Base-by-base conservation (phyloP, 1,284 basidiomycete species). In the Boletus albobrunnescens region DNA sequence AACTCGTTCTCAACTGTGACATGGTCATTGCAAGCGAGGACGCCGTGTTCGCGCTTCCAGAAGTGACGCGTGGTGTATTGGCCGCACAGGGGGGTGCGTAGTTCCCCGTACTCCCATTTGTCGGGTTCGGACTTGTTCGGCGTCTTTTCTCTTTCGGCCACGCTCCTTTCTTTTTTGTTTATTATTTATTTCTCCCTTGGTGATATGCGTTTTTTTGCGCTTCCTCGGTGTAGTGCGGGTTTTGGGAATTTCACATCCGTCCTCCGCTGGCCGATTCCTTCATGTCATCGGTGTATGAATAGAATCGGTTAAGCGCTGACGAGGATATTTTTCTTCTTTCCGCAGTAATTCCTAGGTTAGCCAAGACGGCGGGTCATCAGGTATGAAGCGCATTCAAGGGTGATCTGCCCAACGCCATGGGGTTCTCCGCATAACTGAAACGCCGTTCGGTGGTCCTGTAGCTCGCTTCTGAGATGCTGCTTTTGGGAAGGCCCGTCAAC, bases 1-100 rank as follows among this genome's bases (percentile, higher is more conserved):
- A 94, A 62, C 78, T 91, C 41, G 55, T 90, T 1, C 63, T 92
- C 9, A 93, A 93, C 54, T 91, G 87, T 55, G 91, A 94, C 61
- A 63, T 93, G 22, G 87, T 92, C 26, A 69, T 94, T n/a, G 84
- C 89, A 2, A 78, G 74, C 46, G 73, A 82, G 36, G 76, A 82
- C 11, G 83, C 87, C 6, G 79, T 77, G 47, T 85, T 94, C 51
- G 87, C 79, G 3, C 73, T 93, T 28, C 89, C 89, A 0, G 91
- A 94, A 58, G 91, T 91, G 3, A 84, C 82, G 63, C 75, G 87
- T 35, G 91, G 91, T 0, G 90, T 91, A 2, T 65, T 85, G 19
- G 89, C 87, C 9, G 70, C 77, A 10, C 81, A 84, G 58, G 91
- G 91, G 58, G 90, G 88, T 77, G 61, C 60, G 70, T 71, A n/a